A percentile compares a stretch with the other conserved stretches of the same genome.
phyloP scores from a whole-genome alignment of 2,329 filamentous ascomycete genomes.

The Zymoseptoria brevis region DNA sequence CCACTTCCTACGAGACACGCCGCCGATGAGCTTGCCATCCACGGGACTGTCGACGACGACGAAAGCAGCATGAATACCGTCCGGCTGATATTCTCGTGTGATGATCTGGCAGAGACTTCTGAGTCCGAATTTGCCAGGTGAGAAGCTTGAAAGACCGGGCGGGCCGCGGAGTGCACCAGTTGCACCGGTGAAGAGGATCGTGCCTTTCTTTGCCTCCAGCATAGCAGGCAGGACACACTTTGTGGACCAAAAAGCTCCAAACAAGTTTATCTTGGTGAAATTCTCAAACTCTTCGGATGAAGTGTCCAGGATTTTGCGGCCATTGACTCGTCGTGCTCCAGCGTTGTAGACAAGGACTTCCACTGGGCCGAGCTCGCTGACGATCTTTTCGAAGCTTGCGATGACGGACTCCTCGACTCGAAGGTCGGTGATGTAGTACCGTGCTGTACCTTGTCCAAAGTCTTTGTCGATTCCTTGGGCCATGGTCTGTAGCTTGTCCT shows the following conservation, averaged over 20 bases:
- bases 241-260: constrained; percentile 18
- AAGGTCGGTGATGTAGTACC: constrained; percentile 18
- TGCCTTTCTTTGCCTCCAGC: constrained; percentile 16
- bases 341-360: constrained; percentile 20
- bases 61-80: constrained; percentile 8
- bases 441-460: constrained; percentile 11
- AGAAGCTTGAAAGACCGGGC: constrained; percentile 17
- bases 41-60: constrained; percentile 8
- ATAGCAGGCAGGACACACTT: constrained; percentile 19
- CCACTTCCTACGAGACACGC: constrained; percentile 6
- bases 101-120: constrained; percentile 12
- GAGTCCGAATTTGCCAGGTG: constrained; percentile 19
- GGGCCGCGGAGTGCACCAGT: constrained; percentile 17
- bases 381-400: constrained; percentile 12
- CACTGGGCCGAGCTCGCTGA: constrained; percentile 14
- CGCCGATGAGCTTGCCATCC: constrained; percentile 11
- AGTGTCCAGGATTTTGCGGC: constrained; percentile 17
- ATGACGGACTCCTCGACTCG: constrained; percentile 14
- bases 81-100: constrained; percentile 7
- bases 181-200: constrained; percentile 17
- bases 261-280: constrained; percentile 21
- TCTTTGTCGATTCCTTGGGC: constrained; percentile 15
- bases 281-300: constrained; percentile 18
- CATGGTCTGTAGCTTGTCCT: constrained; percentile 19
- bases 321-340: constrained; percentile 18